Base-by-base conservation (phyloP, 2,329 filamentous ascomycete genomes). In the Colletotrichum sp. region DNA sequence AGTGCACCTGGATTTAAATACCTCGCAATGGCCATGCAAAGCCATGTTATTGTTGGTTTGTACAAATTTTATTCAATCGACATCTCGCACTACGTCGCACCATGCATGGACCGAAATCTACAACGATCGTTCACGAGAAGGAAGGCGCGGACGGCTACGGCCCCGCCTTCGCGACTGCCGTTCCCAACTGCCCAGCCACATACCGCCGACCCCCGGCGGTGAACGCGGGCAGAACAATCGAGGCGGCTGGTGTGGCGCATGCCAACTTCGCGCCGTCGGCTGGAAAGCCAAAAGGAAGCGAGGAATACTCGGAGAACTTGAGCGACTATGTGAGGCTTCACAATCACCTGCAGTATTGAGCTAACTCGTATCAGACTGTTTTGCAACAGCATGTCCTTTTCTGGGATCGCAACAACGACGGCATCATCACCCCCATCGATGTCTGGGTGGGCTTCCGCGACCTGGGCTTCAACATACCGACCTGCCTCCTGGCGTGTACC, bases 361-460 rank as follows among this genome's bases (percentile, higher is more conserved):
- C 34, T 36, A 36, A 36, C 15, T 36, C 34, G 15, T 36, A 16
- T 16, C 15, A 36, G 36, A 39, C 36, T 5, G 7, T 39, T 8
- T 2, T 39, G 1, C 85, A 86, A 63, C 83, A 83, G 55, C 85
- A 86, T 69, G 72, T 83, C n/a, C 77, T 83, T n/a, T 86, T 86
- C 78, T 86, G 83, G 81, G 84, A 86, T 72, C 83, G 81, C 18
- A 80, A 86, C 77, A 66, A 68, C 15, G 84, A 86, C 68, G 83
- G 83, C 8, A 57, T 81, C n/a, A 86, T 86, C 74, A 83, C 78
- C 32, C 85, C 84, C 0, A 74, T 71, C 52, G 83, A 86, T 67
- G 84, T 84, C 2, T 86, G 83, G 78, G 72, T 60, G 8, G 85
- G 85, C 5, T 86, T 86, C 72, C 82, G 82, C 1, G 81, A 83